phyloP scores from a whole-genome alignment of 1,284 basidiomycete species.

The Rhodotorula sp. region DNA sequence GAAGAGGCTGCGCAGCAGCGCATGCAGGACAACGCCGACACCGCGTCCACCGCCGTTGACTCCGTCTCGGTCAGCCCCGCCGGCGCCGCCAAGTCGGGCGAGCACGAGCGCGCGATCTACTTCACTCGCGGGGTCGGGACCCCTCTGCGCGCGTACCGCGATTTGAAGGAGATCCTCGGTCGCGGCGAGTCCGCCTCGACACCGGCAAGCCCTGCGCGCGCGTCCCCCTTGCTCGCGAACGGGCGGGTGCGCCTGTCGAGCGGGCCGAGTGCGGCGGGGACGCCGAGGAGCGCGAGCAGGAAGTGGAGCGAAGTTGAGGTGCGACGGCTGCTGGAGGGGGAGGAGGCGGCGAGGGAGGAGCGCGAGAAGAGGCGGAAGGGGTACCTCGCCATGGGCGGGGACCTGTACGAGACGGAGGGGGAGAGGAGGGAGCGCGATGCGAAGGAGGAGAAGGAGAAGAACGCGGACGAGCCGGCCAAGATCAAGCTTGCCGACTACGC shows the following conservation, averaged over 20 bases:
- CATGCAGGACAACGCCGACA: slow-evolving; percentile 1
- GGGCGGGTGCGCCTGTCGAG: slow-evolving; percentile 28
- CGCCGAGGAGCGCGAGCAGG: slow-evolving; percentile 6
- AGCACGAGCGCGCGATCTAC: slow-evolving; percentile 21
- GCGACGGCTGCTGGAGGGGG: slow-evolving; percentile 23
- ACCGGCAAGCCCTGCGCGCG: slow-evolving; percentile 7
- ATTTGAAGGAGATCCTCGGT: slow-evolving; percentile 8
- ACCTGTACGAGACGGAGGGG: slow-evolving; percentile 5
- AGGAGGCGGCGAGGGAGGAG: slow-evolving; percentile 21
- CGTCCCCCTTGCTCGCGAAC: slow-evolving; percentile 19
- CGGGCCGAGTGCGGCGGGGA: background rate
- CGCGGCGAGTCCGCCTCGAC: background rate
- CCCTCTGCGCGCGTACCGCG: slow-evolving; percentile 32
- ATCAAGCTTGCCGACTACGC: slow-evolving; percentile 29
- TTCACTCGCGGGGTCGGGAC: slow-evolving; percentile 28
- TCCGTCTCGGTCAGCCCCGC: slow-evolving; percentile 1
- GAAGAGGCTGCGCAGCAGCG: slow-evolving; percentile 22
- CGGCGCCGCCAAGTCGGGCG: background rate
- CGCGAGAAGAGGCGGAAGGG: slow-evolving; percentile 26
- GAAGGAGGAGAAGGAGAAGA: background rate
- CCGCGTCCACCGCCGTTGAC: background rate
- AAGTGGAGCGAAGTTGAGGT: slow-evolving; percentile 29
- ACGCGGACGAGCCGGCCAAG: slow-evolving; percentile 16
- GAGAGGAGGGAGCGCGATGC: slow-evolving; percentile 2
- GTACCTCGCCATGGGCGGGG: slow-evolving; percentile 31